These are phyloP conservation scores for Backusella luteola DNA, from an alignment of 192 early-diverging fungal species.

Conservation along the genomic window DNA sequence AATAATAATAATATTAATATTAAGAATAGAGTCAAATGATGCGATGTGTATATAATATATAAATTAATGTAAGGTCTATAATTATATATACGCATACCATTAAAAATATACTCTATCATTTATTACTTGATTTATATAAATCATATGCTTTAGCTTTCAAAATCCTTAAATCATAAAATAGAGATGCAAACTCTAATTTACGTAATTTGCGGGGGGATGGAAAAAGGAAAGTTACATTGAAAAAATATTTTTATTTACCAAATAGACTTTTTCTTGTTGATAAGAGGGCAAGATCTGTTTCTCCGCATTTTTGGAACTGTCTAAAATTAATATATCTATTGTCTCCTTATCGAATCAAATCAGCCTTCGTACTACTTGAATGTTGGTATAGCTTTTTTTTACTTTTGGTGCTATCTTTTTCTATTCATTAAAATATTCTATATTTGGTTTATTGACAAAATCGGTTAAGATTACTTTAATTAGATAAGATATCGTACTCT, in stretches of 20 bases:
- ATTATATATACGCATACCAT: background rate
- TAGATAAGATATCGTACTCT: background rate
- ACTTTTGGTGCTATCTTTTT: background rate
- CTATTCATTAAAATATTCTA: constrained; percentile 2
- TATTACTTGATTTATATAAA: no score
- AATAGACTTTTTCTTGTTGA: background rate
- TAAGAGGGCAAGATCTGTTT: no score
- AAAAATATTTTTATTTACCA: background rate
- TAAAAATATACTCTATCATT: background rate
- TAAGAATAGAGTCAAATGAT: background rate
- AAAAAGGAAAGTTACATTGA: background rate
- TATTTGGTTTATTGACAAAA: background rate
- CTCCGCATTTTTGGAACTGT: background rate
- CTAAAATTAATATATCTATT: constrained; percentile 1
- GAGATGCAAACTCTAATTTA: no score
- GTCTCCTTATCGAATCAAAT: background rate
- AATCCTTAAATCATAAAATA: no score
- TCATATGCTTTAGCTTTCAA: no score
- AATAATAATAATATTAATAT: background rate
- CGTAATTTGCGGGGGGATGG: background rate
- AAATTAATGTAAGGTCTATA: background rate
- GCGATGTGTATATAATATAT: background rate
- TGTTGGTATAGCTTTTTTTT: background rate
- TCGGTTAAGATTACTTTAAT: background rate
- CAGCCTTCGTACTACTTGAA: background rate